Percentiles rank a stretch among this genome's conserved stretches.
Evolutionary conservation across 371 early-diverging fungal species (phyloP).

Genomic region (Amoeboaphelidium protococcarum): DNA sequence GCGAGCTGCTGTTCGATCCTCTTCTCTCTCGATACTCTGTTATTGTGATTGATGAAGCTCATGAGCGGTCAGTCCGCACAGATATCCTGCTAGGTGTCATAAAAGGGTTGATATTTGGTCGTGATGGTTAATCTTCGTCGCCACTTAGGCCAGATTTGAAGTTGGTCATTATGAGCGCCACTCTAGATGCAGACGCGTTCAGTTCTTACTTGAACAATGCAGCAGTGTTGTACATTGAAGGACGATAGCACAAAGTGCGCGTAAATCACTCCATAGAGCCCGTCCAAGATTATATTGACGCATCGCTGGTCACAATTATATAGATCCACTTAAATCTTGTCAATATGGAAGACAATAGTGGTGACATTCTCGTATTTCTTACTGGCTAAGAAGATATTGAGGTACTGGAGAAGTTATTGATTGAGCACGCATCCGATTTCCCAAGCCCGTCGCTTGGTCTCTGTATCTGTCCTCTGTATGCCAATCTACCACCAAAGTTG

Average conservation of each 20-base stretch:
- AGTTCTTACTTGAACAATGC: conserved; percentile 81
- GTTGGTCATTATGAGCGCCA: conserved; percentile 91
- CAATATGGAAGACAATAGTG: too few relatives aligned
- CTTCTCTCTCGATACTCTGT: conserved; percentile 67
- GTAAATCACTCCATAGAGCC: conserved; percentile 85
- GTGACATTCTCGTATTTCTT: conserved; percentile 92
- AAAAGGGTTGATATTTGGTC: conserved; percentile 78
- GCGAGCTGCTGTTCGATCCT: conserved; percentile 93
- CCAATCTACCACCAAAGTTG: conserved; percentile 70
- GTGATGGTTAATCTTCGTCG: too few relatives aligned
- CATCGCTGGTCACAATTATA: conserved; percentile 77
- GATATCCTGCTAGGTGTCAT: conserved; percentile 92
- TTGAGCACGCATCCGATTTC: conserved; percentile 43
- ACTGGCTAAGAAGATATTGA: conserved; percentile 99
- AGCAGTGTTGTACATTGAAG: conserved; percentile 78
- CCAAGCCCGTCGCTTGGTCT: conserved; percentile 74
- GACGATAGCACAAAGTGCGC: conserved; percentile 73
- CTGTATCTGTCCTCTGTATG: conserved; percentile 80
- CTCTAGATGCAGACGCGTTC: conserved; percentile 90
- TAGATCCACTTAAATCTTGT: conserved; percentile 83
- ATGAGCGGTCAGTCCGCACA: conserved; percentile 94
- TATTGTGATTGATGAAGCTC: conserved; percentile 98
- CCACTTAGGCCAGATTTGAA: too few relatives aligned
- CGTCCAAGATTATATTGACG: conserved; percentile 87
- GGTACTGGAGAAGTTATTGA: conserved; percentile 50